Base-by-base conservation (phyloP, 768 basidiomycete genomes). In the Neoboletus brunneissimus region DNA sequence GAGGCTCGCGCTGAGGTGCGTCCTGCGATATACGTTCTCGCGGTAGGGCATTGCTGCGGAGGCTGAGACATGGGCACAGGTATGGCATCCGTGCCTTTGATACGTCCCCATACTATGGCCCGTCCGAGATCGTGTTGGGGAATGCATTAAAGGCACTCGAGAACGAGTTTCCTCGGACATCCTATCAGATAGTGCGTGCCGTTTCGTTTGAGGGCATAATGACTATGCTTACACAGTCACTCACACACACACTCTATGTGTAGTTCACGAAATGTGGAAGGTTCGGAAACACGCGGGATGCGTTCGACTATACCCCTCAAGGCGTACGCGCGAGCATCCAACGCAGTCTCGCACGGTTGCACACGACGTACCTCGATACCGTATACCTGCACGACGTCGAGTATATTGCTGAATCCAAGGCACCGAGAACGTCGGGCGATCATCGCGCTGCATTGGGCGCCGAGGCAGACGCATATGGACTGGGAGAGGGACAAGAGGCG, bases 201-300 rank as follows among this genome's bases (percentile, higher is more conserved):
- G 31, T 8, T 18, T 9, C 25, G 38, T 22, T 32, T n/a, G 18
- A 10, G 4, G n/a, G 35, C 25, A 12, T 23, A 18, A 8, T 20
- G 25, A 38, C 25, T 9, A 29, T 23, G 20, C 8, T 25, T 12
- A 8, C 29, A 25, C 42, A n/a, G n/a, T 43, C 42, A 13, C 22
- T 5, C 32, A 22, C 22, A 18, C n/a, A 5, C 23, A 6, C 15
- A 22, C 16, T 41, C 7, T 51, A 37, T 41, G 35, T 9, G 13
- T 16, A 93, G 90, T 86, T 92, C 75, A 91, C 91, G 11, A 95
- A 95, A 68, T 89, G 88, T 57, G 93, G 93, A 23, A 81, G 92
- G 35, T 90, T 87, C 65, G 90, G 88, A 9, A 37, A 66, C 18
- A 65, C 64, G 25, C 65, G 64, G 18, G 72, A 75, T 2, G 75